Conservation (phyloP, 2,329 filamentous ascomycete genomes). For the Aphanocladium album region DNA sequence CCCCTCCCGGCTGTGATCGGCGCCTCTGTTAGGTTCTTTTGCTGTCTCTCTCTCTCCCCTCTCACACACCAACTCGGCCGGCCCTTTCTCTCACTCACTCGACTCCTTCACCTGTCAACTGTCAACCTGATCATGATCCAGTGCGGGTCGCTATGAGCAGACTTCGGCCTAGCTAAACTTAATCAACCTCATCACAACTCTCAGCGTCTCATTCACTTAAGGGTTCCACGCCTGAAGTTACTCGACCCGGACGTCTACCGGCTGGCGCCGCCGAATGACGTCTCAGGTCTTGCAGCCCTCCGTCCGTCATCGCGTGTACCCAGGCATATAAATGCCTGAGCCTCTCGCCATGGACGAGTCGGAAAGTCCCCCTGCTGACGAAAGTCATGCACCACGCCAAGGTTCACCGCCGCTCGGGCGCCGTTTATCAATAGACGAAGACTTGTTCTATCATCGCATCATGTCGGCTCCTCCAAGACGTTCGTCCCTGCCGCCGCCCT, state of each 20-base stretch:
- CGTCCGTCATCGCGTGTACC: background rate
- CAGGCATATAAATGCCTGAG: constrained; percentile 21
- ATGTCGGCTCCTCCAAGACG: constrained; percentile 41
- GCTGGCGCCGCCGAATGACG: constrained; percentile 3
- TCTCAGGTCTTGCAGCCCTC: constrained; percentile 4
- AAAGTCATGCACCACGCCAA: constrained; percentile 24
- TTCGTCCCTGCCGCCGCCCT: constrained; percentile 44
- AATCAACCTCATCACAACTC: constrained; percentile 26
- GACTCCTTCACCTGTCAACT: constrained; percentile 16
- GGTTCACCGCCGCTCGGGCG: constrained; percentile 35
- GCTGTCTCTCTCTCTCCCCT: background rate
- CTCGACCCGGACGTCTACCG: background rate
- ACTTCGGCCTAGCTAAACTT: constrained; percentile 25
- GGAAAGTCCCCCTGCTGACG: constrained; percentile 24
- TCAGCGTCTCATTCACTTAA: constrained; percentile 1
- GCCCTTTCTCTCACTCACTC: constrained; percentile 11
- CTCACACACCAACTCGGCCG: constrained; percentile 3
- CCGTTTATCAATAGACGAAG: constrained; percentile 51
- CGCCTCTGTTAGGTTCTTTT: constrained; percentile 12
- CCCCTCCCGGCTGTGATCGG: constrained; percentile 12
- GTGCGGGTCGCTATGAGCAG: constrained; percentile 34
- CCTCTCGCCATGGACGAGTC: constrained; percentile 30
- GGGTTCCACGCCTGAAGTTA: background rate
- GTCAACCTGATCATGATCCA: constrained; percentile 25
- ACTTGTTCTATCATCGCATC: constrained; percentile 47